Percentiles rank a stretch among this genome's conserved stretches.
phyloP scores from a whole-genome alignment of 345 rosid species.

The Brassica rapa region DNA sequence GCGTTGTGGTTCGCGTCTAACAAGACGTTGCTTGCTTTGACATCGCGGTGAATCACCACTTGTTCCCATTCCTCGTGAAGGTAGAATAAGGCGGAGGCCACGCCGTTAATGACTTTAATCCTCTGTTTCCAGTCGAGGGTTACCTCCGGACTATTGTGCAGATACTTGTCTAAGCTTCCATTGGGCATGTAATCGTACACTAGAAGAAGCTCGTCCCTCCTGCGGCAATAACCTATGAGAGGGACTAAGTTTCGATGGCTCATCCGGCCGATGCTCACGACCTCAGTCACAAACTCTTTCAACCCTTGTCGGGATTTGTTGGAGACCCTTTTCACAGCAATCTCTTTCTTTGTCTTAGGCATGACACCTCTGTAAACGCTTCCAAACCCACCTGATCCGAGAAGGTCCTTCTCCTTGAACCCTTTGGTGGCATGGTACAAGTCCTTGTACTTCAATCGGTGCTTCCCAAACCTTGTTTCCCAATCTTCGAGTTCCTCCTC shows the following conservation, averaged over 20 bases:
- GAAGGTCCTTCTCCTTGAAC: conserved; percentile 63
- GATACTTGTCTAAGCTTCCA: conserved; percentile 82
- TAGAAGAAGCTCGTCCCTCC: conserved; percentile 63
- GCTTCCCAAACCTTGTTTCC: conserved; percentile 79
- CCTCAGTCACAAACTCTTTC: conserved; percentile 80
- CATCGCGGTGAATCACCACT: conserved; percentile 79
- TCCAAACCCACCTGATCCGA: conserved; percentile 86
- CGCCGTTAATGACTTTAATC: conserved; percentile 66
- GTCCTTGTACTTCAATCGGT: conserved; percentile 62
- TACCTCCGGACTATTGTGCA: conserved; percentile 55
- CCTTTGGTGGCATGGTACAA: conserved; percentile 70
- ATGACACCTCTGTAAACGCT: conserved; percentile 73
- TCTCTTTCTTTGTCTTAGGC: conserved; percentile 46
- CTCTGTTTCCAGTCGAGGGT: conserved; percentile 80
- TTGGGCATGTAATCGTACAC: conserved; percentile 91
- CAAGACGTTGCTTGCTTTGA: conserved; percentile 84
- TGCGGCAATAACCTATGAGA: conserved; percentile 79
- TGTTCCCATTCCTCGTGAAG: conserved; percentile 92
- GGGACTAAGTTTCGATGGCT: conserved; percentile 87
- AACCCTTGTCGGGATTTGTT: conserved; percentile 82
- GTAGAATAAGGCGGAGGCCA: conserved; percentile 76
- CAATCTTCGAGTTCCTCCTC: conserved; percentile 70
- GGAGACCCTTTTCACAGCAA: conserved; percentile 78
- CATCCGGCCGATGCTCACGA: conserved; percentile 80
- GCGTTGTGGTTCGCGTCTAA: conserved; percentile 70